phyloP scores from a whole-genome alignment of 2,329 filamentous ascomycete genomes.

The Helminthosporium solani region DNA sequence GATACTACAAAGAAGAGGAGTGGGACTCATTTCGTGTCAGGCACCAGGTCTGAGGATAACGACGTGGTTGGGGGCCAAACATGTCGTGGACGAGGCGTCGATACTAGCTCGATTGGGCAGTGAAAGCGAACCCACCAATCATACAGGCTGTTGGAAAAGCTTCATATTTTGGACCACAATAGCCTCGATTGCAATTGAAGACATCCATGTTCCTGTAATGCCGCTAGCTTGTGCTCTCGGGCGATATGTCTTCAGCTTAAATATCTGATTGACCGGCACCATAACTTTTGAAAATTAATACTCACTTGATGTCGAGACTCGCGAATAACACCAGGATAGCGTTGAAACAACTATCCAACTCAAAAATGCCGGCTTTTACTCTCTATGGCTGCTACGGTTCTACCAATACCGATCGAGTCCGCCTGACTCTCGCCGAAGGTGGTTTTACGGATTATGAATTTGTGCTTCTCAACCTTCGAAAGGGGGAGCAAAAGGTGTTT shows the following conservation, averaged over 20 bases:
- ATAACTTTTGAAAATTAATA: constrained; percentile 7
- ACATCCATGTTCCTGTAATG: too few relatives aligned
- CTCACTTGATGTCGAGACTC: constrained; percentile 10
- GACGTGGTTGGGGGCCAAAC: constrained; percentile 5
- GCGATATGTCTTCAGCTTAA: too few relatives aligned
- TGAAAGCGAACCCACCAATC: constrained; percentile 18
- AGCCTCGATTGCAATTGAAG: constrained; percentile 1
- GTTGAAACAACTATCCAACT: constrained; percentile 13
- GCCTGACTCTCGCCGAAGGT: constrained; percentile 24
- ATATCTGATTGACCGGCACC: constrained; percentile 9
- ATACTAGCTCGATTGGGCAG: constrained; percentile 15
- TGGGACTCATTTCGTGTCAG: constrained; percentile 4
- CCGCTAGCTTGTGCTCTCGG: too few relatives aligned
- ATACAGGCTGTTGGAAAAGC: constrained; percentile 3
- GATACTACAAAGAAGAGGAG: constrained; percentile 3
- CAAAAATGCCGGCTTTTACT: constrained; percentile 24
- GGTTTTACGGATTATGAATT: constrained; percentile 22
- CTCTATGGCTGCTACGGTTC: constrained; percentile 18
- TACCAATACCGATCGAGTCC: constrained; percentile 20
- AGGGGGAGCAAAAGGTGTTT: constrained; percentile 14
- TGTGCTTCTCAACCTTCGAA: constrained; percentile 14
- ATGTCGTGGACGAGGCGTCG: constrained; percentile 5
- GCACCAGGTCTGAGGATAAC: too few relatives aligned
- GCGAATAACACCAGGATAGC: constrained; percentile 11
- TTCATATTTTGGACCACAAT: constrained; percentile 2